Percentiles rank a stretch among this genome's conserved stretches.
Conservation (phyloP, 164 flowering plant genomes). For the Warburgia ugandensis region DNA sequence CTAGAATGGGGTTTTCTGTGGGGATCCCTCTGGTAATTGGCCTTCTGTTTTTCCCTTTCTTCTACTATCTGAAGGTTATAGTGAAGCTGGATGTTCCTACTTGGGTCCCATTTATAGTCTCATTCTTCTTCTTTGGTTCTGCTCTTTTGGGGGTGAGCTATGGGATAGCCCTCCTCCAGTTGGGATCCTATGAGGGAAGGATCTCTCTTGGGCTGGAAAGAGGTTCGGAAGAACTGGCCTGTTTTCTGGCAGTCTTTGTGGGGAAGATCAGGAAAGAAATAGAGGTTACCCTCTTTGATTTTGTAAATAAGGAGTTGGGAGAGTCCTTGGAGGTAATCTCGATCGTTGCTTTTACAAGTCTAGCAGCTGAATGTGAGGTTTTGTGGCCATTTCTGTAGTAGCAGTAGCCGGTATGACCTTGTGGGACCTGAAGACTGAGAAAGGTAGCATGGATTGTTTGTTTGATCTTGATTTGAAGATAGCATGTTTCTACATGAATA, state of each 20-base stretch:
- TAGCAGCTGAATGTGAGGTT: too few species aligned
- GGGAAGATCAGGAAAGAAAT: constrained; percentile 15
- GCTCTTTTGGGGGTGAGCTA: constrained; percentile 89
- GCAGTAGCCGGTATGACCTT: too few species aligned
- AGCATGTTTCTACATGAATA: too few species aligned
- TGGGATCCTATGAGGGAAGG: constrained; percentile 94
- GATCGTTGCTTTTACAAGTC: too few species aligned
- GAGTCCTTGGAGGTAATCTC: too few species aligned
- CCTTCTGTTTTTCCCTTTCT: constrained; percentile 79
- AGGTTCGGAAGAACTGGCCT: constrained; percentile 93
- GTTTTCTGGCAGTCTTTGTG: constrained; percentile 85
- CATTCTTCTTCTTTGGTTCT: constrained; percentile 87
- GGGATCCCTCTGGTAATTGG: constrained; percentile 77
- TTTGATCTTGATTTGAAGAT: too few species aligned
- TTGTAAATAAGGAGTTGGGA: too few species aligned
- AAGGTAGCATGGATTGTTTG: too few species aligned
- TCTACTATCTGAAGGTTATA: constrained; percentile 79
- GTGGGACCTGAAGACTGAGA: too few species aligned
- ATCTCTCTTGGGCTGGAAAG: constrained; percentile 84
- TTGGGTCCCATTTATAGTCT: constrained; percentile 83
- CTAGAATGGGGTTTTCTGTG: constrained; percentile 68
- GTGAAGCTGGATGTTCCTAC: constrained; percentile 83
- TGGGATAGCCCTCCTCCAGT: constrained; percentile 89
- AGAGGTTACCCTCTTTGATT: too few species aligned
- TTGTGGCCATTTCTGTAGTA: too few species aligned